These are phyloP conservation scores for Colletotrichum abscissum DNA, from an alignment of 2,329 filamentous ascomycete species.

Conservation along the genomic window DNA sequence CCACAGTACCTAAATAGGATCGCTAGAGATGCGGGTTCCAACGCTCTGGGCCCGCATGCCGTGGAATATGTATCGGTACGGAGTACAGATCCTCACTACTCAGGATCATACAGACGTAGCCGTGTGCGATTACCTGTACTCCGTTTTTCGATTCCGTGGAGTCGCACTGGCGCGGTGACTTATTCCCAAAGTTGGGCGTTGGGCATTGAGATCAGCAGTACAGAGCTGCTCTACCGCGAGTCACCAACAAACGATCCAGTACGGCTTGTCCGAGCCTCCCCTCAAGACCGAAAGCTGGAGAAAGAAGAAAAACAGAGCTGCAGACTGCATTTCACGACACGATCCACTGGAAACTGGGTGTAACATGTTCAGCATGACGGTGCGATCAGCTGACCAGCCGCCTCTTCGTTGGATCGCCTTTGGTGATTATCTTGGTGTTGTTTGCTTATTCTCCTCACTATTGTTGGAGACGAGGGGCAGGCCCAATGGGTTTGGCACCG, in stretches of 20 bases:
- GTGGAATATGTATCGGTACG: not conserved
- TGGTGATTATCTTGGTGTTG: not conserved
- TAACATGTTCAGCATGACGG: constrained; percentile 5
- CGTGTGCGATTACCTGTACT: not conserved
- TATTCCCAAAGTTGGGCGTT: constrained; percentile 16
- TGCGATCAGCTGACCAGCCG: constrained; percentile 15
- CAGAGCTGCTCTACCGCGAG: constrained; percentile 9
- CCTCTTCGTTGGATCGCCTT: not conserved
- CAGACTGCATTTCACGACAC: not conserved
- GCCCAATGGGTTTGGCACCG: not conserved
- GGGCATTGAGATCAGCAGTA: constrained; percentile 27
- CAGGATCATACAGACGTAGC: not conserved
- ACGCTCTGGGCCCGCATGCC: constrained; percentile 3
- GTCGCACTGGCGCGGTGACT: not conserved
- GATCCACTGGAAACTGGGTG: not conserved
- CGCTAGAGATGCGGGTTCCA: not conserved
- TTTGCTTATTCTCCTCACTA: not conserved
- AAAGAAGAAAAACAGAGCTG: not conserved
- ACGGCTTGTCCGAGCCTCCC: constrained; percentile 5
- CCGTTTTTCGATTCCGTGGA: not conserved
- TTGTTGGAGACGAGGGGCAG: not conserved
- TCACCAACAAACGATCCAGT: not conserved
- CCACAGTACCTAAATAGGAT: not conserved
- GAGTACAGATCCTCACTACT: not conserved
- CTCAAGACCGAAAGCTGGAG: not conserved